Percentiles rank a stretch among this genome's conserved stretches.
Evolutionary conservation across 2,329 filamentous ascomycete genomes (phyloP).

Genomic region (Arachnopeziza araneosa): DNA sequence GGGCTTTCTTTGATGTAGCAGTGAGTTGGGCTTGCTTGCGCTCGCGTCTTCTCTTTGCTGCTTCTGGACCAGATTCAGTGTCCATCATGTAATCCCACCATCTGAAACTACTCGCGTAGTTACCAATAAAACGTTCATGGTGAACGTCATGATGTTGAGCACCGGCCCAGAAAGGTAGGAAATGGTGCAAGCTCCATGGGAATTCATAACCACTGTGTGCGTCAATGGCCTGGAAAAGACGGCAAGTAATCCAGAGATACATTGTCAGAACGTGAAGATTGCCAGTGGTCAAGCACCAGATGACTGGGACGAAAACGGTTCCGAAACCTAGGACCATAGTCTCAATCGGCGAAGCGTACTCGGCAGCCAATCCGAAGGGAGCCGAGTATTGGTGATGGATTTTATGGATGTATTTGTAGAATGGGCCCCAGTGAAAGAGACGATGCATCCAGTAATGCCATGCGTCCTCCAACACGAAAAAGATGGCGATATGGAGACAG

Average conservation of each 20-base stretch:
- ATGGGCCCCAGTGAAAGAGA: slow-evolving; percentile 83
- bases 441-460: slow-evolving; percentile 99
- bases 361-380: slow-evolving; percentile 90
- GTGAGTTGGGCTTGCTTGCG: slow-evolving; percentile 60
- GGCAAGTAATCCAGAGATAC: slow-evolving; percentile 92
- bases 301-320: slow-evolving; percentile 72
- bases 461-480: slow-evolving; percentile 92
- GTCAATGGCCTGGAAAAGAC: slow-evolving; percentile 96
- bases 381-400: slow-evolving; percentile 99
- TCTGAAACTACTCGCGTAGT: slow-evolving; percentile 95
- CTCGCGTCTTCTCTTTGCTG: slow-evolving; percentile 76
- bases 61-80: slow-evolving; percentile 87
- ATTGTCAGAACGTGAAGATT: slow-evolving; percentile 95
- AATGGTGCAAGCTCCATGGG: slow-evolving; percentile 92
- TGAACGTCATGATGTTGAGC: slow-evolving; percentile 95
- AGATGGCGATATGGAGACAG: slow-evolving; percentile 82
- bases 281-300: slow-evolving; percentile 77
- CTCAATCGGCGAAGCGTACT: slow-evolving; percentile 97
- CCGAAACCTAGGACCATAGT: slow-evolving; percentile 91
- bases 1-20: slow-evolving; percentile 63
- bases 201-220: slow-evolving; percentile 98
- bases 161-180: slow-evolving; percentile 96
- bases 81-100: slow-evolving; percentile 98
- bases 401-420: slow-evolving; percentile 98
- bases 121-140: slow-evolving; percentile 98